phyloP scores from a whole-genome alignment of 192 early-diverging fungal species.

The Funneliformis geosporum region DNA sequence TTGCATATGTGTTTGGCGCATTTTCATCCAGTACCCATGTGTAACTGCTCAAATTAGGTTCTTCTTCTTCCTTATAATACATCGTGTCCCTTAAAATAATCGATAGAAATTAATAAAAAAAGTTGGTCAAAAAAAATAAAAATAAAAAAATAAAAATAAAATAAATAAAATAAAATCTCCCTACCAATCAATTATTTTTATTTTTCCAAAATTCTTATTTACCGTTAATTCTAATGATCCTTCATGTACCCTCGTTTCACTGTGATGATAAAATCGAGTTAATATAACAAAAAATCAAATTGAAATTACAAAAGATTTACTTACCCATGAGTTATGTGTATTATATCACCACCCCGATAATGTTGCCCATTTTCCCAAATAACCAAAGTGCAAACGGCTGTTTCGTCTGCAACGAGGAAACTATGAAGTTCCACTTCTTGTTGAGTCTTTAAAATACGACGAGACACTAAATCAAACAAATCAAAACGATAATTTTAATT shows the following conservation, averaged over 20 bases:
- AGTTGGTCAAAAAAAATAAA: not conserved
- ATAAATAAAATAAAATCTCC: not conserved
- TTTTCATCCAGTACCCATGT: not conserved
- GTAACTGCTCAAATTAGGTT: not conserved
- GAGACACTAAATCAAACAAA: not conserved
- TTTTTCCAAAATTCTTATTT: slow-evolving; percentile 20
- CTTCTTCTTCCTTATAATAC: slow-evolving; percentile 2
- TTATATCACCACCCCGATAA: slow-evolving; percentile 16
- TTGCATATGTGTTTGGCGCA: not conserved
- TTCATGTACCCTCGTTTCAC: slow-evolving; percentile 18
- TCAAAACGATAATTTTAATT: too few species aligned
- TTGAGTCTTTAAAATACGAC: not conserved
- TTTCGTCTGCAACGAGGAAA: slow-evolving; percentile 25
- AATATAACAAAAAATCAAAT: not conserved
- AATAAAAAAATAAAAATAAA: not conserved
- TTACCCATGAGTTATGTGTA: slow-evolving; percentile 24
- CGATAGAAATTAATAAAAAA: not conserved
- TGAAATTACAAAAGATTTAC: not conserved
- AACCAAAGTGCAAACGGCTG: slow-evolving; percentile 20
- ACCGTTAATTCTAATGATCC: slow-evolving; percentile 11
- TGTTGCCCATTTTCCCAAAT: slow-evolving; percentile 24
- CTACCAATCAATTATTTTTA: slow-evolving; percentile 18
- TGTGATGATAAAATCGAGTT: not conserved
- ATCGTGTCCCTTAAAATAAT: not conserved
- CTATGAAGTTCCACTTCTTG: slow-evolving; percentile 12